Conservation (phyloP, 2,329 filamentous ascomycete species). For the Alternaria ethzedia region DNA sequence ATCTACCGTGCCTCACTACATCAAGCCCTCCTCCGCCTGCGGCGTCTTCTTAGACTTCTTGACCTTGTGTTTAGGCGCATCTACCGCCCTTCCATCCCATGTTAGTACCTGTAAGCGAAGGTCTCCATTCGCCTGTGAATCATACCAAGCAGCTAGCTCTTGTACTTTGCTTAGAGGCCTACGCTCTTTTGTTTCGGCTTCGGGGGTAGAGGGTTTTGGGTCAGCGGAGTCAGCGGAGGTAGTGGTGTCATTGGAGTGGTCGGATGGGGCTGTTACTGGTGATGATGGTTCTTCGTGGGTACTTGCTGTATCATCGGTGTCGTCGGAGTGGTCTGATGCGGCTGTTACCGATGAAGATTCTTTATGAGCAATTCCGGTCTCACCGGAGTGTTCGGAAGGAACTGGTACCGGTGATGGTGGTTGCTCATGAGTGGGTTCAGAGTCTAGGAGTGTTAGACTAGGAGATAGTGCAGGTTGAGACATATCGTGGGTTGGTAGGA, state of each 20-base stretch:
- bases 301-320: not conserved
- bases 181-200: not conserved
- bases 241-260: not conserved
- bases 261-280: not conserved
- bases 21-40: not conserved
- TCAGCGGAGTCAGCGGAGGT: not conserved
- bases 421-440: not conserved
- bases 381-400: not conserved
- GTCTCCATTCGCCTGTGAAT: not conserved
- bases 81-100: not conserved
- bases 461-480: accelerated
- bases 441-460: not conserved
- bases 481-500: not conserved
- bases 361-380: not conserved
- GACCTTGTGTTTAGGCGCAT: not conserved
- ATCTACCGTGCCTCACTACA: not conserved
- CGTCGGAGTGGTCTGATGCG: not conserved
- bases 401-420: not conserved
- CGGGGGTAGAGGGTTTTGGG: too few species aligned
- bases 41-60: not conserved
- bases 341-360: not conserved
- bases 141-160: not conserved
- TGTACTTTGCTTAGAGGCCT: not conserved
- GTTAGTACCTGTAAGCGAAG: not conserved
- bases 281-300: not conserved